Conservation (phyloP, 495 filamentous ascomycete genomes). For the Aspergillus cristatus region DNA sequence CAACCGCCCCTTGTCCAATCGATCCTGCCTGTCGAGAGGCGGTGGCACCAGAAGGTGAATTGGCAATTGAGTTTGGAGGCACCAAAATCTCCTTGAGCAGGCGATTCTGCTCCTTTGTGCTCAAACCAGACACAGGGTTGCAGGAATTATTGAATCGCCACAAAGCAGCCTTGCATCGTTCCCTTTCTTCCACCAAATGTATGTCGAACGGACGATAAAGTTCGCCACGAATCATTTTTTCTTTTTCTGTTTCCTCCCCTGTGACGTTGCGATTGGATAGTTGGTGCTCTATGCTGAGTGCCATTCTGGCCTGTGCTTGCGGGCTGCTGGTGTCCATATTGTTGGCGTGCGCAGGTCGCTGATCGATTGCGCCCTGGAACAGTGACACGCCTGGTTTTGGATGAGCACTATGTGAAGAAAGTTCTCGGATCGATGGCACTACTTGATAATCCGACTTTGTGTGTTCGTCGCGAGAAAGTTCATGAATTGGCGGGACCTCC, state of each 20-base stretch:
- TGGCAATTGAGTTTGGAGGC: conserved; percentile 33
- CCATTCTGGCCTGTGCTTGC: conserved; percentile 38
- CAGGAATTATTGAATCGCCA: conserved; percentile 86
- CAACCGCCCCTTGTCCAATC: conserved; percentile 65
- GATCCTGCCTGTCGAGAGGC: conserved; percentile 36
- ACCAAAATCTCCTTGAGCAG: conserved; percentile 67
- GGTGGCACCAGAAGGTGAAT: conserved; percentile 35
- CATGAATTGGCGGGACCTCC: conserved; percentile 36
- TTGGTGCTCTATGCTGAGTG: conserved; percentile 37
- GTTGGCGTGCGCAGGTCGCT: conserved; percentile 21
- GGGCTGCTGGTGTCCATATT: conserved; percentile 34
- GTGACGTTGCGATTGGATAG: conserved; percentile 23
- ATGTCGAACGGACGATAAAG: conserved; percentile 69
- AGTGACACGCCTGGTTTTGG: conserved; percentile 29
- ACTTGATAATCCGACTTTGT: conserved; percentile 33
- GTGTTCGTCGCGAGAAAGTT: conserved; percentile 31
- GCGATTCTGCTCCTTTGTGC: conserved; percentile 67
- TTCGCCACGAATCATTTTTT: conserved; percentile 86
- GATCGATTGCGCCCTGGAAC: conserved; percentile 29
- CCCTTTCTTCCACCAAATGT: conserved; percentile 75
- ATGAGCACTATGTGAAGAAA: conserved; percentile 27
- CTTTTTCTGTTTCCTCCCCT: conserved; percentile 63
- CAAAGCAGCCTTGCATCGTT: conserved; percentile 74
- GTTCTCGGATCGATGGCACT: conserved; percentile 36
- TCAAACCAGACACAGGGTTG: conserved; percentile 68